Percentiles rank a stretch among this genome's conserved stretches.
phyloP scores from a whole-genome alignment of 2,329 filamentous ascomycete genomes.

The Saccharata proteae region DNA sequence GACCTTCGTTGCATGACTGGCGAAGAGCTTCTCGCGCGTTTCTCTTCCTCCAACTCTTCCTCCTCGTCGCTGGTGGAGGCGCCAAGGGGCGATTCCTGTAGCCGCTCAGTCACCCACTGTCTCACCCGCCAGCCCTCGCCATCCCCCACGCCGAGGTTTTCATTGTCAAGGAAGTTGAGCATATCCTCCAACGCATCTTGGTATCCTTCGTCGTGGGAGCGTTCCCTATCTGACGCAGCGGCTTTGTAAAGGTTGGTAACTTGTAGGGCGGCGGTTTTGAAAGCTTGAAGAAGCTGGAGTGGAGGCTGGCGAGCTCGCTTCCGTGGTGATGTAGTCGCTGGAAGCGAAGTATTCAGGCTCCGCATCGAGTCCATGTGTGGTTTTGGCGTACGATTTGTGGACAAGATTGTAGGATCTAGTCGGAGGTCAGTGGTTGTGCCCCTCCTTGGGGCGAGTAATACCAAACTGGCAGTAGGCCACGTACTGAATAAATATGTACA shows the following conservation, averaged over 20 bases:
- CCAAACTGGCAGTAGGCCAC: no score
- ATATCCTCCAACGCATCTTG: constrained; percentile 90
- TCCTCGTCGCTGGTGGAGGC: constrained; percentile 53
- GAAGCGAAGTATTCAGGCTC: constrained; percentile 28
- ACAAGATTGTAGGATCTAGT: no score
- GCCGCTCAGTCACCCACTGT: constrained; percentile 56
- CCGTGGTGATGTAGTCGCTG: constrained; percentile 17
- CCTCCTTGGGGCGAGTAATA: no score
- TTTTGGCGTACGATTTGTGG: not conserved
- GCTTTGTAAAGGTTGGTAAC: constrained; percentile 96
- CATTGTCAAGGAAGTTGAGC: constrained; percentile 70
- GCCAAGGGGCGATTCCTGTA: constrained; percentile 47
- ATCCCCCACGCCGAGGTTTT: constrained; percentile 64
- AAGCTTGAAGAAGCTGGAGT: constrained; percentile 61
- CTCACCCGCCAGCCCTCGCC: constrained; percentile 61
- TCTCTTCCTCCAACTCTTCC: constrained; percentile 38
- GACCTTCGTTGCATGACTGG: constrained; percentile 41
- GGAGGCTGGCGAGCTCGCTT: constrained; percentile 21
- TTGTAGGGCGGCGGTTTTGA: constrained; percentile 83
- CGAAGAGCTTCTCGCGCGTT: constrained; percentile 47
- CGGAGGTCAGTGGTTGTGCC: no score
- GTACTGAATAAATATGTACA: no score
- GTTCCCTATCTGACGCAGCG: constrained; percentile 64
- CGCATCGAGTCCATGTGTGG: constrained; percentile 28
- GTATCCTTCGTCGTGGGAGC: constrained; percentile 70